Evolutionary conservation across 2,329 filamentous ascomycete genomes (phyloP).

Genomic region (Hirsutella thompsonii): DNA sequence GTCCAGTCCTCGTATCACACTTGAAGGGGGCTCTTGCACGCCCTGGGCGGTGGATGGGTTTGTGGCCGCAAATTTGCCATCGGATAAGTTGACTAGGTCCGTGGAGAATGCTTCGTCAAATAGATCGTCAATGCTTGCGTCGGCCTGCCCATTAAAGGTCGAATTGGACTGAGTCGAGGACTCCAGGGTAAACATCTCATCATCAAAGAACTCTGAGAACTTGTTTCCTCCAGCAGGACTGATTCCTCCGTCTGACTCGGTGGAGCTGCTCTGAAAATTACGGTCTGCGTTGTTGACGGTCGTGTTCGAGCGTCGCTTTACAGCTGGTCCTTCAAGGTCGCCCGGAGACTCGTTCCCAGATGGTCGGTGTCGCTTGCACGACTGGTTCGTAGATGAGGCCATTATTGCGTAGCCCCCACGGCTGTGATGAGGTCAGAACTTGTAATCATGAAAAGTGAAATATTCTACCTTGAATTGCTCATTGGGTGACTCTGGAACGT

Average conservation of each 20-base stretch:
- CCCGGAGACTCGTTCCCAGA: neutral
- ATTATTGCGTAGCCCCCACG: neutral
- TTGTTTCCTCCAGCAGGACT: neutral
- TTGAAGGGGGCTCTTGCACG: conserved; percentile 13
- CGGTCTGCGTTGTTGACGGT: neutral
- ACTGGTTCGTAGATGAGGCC: neutral
- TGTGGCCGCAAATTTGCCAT: neutral
- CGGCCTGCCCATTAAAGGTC: neutral
- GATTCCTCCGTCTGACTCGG: neutral
- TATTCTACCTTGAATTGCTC: too few species aligned
- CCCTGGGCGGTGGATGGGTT: too few species aligned
- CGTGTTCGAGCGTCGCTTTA: neutral
- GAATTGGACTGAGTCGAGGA: neutral
- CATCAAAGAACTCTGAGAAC: neutral
- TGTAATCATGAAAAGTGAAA: too few species aligned
- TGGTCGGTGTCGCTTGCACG: neutral
- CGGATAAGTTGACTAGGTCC: too few species aligned
- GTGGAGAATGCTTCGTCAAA: neutral
- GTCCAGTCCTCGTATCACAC: conserved; percentile 18
- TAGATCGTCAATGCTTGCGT: neutral
- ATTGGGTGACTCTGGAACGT: too few species aligned
- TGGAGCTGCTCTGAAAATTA: neutral
- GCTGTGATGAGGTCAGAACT: neutral
- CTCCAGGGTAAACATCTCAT: neutral
- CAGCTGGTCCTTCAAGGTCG: neutral